These are phyloP conservation scores for Pisolithus thermaeus DNA, from an alignment of 1,284 basidiomycete species.

Conservation along the genomic window DNA sequence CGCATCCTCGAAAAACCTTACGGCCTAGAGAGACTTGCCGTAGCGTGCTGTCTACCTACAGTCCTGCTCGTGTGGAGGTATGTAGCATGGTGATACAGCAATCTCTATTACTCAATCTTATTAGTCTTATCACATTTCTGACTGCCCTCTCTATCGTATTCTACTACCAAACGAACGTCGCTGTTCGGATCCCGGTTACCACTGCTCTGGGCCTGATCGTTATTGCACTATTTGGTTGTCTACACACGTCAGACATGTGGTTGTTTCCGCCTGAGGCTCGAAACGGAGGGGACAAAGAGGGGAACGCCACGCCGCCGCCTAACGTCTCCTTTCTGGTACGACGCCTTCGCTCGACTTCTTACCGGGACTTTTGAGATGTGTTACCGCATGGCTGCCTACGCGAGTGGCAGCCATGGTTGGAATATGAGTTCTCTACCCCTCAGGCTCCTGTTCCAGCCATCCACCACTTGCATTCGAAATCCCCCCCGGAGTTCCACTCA, in stretches of 20 bases:
- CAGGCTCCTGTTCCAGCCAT: too few relatives aligned
- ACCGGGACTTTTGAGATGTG: too few relatives aligned
- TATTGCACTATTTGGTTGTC: slow-evolving; percentile 20
- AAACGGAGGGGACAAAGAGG: background rate
- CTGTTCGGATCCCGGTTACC: slow-evolving; percentile 24
- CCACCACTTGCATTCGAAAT: too few relatives aligned
- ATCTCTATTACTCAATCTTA: background rate
- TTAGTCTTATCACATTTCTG: slow-evolving; percentile 22
- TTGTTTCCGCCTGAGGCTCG: background rate
- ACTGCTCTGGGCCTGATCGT: slow-evolving; percentile 13
- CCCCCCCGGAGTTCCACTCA: too few relatives aligned
- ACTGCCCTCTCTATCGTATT: slow-evolving; percentile 17
- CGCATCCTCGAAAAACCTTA: slow-evolving; percentile 21
- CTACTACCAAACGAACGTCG: slow-evolving; percentile 16
- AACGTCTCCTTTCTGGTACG: background rate
- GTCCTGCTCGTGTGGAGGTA: slow-evolving; percentile 28
- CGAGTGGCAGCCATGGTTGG: too few relatives aligned
- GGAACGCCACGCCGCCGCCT: too few relatives aligned
- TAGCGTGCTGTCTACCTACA: slow-evolving; percentile 28
- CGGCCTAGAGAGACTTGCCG: slow-evolving; percentile 23
- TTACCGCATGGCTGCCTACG: too few relatives aligned
- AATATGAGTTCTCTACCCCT: too few relatives aligned
- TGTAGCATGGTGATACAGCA: background rate
- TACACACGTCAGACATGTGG: slow-evolving; percentile 13
- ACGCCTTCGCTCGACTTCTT: background rate